Base-by-base conservation (phyloP, 371 early-diverging fungal species). In the Lichtheimia corymbifera region DNA sequence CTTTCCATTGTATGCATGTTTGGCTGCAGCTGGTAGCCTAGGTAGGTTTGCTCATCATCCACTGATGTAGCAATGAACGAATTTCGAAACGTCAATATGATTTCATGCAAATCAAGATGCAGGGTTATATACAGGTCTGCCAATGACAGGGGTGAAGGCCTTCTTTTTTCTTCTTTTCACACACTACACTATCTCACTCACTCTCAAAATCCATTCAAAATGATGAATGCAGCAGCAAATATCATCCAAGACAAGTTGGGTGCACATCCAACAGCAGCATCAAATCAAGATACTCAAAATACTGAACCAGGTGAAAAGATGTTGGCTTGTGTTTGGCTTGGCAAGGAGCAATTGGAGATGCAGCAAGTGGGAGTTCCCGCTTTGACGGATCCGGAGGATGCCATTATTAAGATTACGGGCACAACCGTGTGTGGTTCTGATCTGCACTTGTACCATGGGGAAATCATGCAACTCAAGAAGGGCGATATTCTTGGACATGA, bases 361-460 rank as follows among this genome's bases (percentile, higher is more conserved):
- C 76, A 65, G 60, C 55, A 62, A n/a, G 76, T 76, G 2, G 70
- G 73, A 18, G 65, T 67, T n/a, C 85, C 85, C 7, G 66, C 59
- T 3, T 62, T 86, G 17, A 82, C 83, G 11, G 71, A 84, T 55
- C 74, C 78, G 2, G 79, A 76, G 35, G 87, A 85, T 73, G 84
- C 76, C 11, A 55, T 86, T 27, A 57, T 86, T 41, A 69, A 79
- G 24, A 65, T 86, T 40, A 84, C 85, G 7, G 82, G 74, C 25
- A 75, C 71, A 7, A 82, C 75, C 25, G 73, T 89, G n/a, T 89
- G 88, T 67, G 88, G 87, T 4, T 78, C 79, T 17, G 89, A 89
- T 62, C 45, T 85, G 41, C 87, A 87, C 50, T 67, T 87, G 27
- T 80, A 75, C 51, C 79, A 83, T 59, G 81, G 79, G 9, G 86